These are phyloP conservation scores for Blepharisma japonicum DNA, from an alignment of 73 alveolate species.

Conservation along the genomic window DNA sequence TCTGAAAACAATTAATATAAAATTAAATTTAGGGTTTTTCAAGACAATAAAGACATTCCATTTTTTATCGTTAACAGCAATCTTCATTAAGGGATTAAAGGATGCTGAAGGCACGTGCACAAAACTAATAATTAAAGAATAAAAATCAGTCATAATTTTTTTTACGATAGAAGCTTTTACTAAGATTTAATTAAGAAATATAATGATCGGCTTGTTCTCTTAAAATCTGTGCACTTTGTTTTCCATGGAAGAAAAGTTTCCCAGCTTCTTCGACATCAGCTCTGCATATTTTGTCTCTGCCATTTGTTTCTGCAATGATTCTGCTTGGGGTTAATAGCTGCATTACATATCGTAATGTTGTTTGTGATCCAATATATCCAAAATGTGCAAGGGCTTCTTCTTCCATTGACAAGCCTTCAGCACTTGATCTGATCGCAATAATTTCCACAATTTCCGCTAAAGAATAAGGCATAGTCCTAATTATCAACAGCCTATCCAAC, in stretches of 20 bases:
- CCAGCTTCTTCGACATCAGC: conserved; percentile 87
- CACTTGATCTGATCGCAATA: conserved; percentile 92
- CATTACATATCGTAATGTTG: conserved; percentile 85
- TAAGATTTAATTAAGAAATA: conserved; percentile 66
- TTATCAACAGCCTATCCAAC: conserved; percentile 94
- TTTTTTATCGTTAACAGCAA: too few relatives aligned
- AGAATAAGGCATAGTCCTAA: conserved; percentile 93
- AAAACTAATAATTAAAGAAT: too few relatives aligned
- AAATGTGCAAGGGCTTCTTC: conserved; percentile 96
- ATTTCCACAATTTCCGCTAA: conserved; percentile 96
- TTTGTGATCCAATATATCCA: conserved; percentile 78
- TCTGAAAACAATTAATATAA: too few relatives aligned
- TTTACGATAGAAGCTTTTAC: too few relatives aligned
- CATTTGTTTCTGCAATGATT: conserved; percentile 93
- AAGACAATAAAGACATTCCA: too few relatives aligned
- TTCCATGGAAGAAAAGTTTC: conserved; percentile 95
- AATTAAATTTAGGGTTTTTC: too few relatives aligned
- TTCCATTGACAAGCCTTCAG: conserved; percentile 92
- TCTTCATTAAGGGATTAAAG: too few relatives aligned
- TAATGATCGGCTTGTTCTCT: conserved; percentile 95
- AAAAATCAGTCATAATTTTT: too few relatives aligned
- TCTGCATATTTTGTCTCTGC: conserved; percentile 75
- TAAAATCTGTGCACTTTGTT: conserved; percentile 91
- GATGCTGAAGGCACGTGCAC: too few relatives aligned
- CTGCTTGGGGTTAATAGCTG: conserved; percentile 93